phyloP scores from a whole-genome alignment of 495 filamentous ascomycete genomes.

The Lasiosphaeria miniovina region DNA sequence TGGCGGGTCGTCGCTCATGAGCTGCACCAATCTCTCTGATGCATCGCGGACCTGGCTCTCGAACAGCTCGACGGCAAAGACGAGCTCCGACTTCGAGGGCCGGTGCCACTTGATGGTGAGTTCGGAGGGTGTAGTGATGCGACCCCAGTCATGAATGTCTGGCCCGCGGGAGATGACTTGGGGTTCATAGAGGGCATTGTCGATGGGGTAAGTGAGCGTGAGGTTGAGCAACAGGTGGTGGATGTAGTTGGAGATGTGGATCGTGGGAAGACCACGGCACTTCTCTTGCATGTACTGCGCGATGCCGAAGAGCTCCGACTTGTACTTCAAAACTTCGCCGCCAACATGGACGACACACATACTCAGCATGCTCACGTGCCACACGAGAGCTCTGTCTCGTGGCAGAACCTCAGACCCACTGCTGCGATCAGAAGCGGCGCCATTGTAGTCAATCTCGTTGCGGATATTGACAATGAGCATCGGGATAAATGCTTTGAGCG shows the following conservation, averaged over 20 bases:
- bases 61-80: slow-evolving; percentile 86
- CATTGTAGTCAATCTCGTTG: slow-evolving; percentile 95
- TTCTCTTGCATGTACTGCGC: slow-evolving; percentile 93
- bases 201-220: slow-evolving; percentile 87
- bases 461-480: slow-evolving; percentile 87
- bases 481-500: slow-evolving; percentile 83
- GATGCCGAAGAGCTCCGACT: slow-evolving; percentile 83
- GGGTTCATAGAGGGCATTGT: slow-evolving; percentile 81
- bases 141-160: slow-evolving; percentile 75
- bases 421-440: slow-evolving; percentile 90
- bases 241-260: slow-evolving; percentile 95
- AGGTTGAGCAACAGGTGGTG: slow-evolving; percentile 98
- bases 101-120: slow-evolving; percentile 90
- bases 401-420: slow-evolving; percentile 92
- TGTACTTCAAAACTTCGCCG: slow-evolving; percentile 80
- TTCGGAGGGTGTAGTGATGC: slow-evolving; percentile 61
- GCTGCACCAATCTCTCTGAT: slow-evolving; percentile 56
- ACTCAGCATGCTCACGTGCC: slow-evolving; percentile 95
- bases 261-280: slow-evolving; percentile 87
- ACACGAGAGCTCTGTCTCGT: slow-evolving; percentile 86
- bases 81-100: slow-evolving; percentile 71
- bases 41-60: slow-evolving; percentile 67
- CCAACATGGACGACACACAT: slow-evolving; percentile 99
- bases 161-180: slow-evolving; percentile 49
- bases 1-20: slow-evolving; percentile 77